Evolutionary conservation across 495 filamentous ascomycete genomes (phyloP).

Genomic region (Trichoderma reesei): DNA sequence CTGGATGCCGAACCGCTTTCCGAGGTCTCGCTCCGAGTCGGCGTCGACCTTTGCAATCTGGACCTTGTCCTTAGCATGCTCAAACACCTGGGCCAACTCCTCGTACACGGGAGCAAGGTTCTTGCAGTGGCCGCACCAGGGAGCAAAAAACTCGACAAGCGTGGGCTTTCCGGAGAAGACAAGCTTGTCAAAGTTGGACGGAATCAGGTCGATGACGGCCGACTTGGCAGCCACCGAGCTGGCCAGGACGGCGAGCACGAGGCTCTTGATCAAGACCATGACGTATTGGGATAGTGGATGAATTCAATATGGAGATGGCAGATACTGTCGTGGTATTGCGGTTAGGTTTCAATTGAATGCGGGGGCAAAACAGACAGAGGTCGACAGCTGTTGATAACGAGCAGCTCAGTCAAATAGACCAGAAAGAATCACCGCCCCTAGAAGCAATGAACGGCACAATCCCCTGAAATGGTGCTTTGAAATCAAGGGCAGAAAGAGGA

Average conservation of each 20-base stretch:
- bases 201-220: conserved; percentile 77
- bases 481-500: conserved; percentile 18
- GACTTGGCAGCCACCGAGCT: conserved; percentile 42
- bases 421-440: background rate
- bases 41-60: conserved; percentile 93
- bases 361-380: too few relatives aligned
- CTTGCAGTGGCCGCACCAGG: conserved; percentile 99
- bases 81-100: conserved; percentile 70
- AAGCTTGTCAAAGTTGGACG: conserved; percentile 79
- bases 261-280: conserved; percentile 46
- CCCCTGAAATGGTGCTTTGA: conserved; percentile 17
- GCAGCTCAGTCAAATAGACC: background rate
- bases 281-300: background rate
- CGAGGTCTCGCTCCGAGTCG: conserved; percentile 74
- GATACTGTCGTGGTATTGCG: background rate
- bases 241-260: conserved; percentile 38
- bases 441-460: background rate
- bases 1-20: conserved; percentile 75
- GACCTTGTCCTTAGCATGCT: conserved; percentile 69
- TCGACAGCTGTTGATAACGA: too few relatives aligned
- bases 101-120: conserved; percentile 90
- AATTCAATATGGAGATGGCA: background rate
- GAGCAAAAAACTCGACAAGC: conserved; percentile 96
- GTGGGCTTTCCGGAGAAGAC: conserved; percentile 92
- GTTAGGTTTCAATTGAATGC: too few relatives aligned